Evolutionary conservation across 2,329 filamentous ascomycete species (phyloP).

Genomic region (Rhynchosporium secalis): DNA sequence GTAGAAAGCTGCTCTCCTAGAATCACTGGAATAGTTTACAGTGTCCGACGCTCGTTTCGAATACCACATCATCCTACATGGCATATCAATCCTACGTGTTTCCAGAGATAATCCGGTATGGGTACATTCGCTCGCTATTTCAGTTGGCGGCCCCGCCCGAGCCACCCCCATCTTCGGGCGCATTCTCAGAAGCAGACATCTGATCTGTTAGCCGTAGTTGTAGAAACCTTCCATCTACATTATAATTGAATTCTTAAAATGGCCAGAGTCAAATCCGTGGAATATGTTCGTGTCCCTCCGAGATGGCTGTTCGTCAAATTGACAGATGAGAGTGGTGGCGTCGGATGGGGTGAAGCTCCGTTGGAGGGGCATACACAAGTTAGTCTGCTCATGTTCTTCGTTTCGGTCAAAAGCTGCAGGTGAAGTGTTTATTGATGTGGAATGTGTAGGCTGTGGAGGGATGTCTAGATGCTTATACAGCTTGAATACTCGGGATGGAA

Average conservation of each 20-base stretch:
- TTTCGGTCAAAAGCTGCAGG: background rate
- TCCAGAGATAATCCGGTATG: too few relatives aligned
- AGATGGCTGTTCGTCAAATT: slow-evolving; percentile 80
- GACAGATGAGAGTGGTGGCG: slow-evolving; percentile 61
- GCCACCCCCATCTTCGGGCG: too few relatives aligned
- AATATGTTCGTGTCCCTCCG: slow-evolving; percentile 74
- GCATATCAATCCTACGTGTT: too few relatives aligned
- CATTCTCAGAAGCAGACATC: too few relatives aligned
- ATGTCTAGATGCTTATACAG: slow-evolving; percentile 65
- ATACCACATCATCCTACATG: too few relatives aligned
- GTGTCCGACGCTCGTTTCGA: too few relatives aligned
- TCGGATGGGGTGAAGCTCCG: slow-evolving; percentile 74
- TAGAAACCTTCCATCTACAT: too few relatives aligned
- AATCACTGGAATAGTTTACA: too few relatives aligned
- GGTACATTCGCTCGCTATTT: too few relatives aligned
- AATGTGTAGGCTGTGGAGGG: slow-evolving; percentile 64
- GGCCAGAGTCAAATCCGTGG: slow-evolving; percentile 64
- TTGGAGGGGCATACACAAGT: slow-evolving; percentile 66
- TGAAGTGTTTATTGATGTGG: background rate
- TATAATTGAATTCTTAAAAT: slow-evolving; percentile 42
- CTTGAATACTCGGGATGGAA: slow-evolving; percentile 64
- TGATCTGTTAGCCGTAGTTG: too few relatives aligned
- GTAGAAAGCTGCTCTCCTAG: too few relatives aligned
- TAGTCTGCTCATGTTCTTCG: background rate
- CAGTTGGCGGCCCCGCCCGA: too few relatives aligned